A percentile compares a stretch with the other conserved stretches of the same genome.
Evolutionary conservation across 257 asterid genomes (phyloP).

Genomic region (Capsicum baccatum): DNA sequence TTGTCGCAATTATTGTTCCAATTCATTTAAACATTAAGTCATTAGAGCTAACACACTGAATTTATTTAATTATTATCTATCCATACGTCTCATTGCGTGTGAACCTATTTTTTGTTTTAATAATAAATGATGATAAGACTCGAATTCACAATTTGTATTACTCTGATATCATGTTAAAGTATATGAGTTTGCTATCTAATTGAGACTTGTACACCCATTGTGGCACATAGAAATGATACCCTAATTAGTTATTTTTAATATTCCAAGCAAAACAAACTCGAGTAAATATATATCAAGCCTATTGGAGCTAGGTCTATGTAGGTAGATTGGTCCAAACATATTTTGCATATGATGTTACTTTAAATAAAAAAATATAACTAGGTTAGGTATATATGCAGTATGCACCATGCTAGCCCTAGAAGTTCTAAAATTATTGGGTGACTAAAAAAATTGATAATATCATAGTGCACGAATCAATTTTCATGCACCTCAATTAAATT

Average conservation of each 20-base stretch:
- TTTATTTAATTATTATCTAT: too few species aligned
- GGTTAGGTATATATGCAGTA: background rate
- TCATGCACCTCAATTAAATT: too few species aligned
- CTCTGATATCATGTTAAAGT: too few species aligned
- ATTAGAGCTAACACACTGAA: too few species aligned
- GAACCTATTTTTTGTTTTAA: background rate
- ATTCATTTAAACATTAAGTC: too few species aligned
- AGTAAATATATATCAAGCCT: background rate
- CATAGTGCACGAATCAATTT: too few species aligned
- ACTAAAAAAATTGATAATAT: background rate
- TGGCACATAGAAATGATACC: background rate
- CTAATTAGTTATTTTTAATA: background rate
- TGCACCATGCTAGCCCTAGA: background rate
- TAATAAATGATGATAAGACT: too few species aligned
- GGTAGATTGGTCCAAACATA: slow-evolving; percentile 20
- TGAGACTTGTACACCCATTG: background rate
- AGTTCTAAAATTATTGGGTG: background rate
- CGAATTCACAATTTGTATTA: too few species aligned
- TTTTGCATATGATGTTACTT: background rate
- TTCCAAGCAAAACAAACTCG: background rate
- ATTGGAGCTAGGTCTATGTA: slow-evolving; percentile 1
- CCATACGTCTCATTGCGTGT: too few species aligned
- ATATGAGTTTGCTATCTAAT: too few species aligned
- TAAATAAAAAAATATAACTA: background rate
- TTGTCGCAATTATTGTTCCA: background rate